Conservation (phyloP, 352 stramenopile species). For the Thalassiosira exigua region DNA sequence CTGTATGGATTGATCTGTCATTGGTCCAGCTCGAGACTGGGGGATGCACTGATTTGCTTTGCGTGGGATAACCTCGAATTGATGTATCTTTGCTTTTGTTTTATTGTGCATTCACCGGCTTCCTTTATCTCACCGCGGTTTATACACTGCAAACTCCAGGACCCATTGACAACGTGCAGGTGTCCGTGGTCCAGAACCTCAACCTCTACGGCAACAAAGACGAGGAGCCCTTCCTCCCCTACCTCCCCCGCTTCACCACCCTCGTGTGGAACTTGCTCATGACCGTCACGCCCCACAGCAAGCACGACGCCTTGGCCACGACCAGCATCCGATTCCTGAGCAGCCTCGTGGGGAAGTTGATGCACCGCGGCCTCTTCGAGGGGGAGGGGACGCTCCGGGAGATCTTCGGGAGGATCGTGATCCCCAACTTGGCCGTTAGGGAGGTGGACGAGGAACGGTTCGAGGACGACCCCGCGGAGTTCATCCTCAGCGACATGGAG, state of each 20-base stretch:
- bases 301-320: constrained; percentile 95
- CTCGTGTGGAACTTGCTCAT: constrained; percentile 87
- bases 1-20: too few relatives aligned
- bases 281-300: constrained; percentile 84
- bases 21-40: too few relatives aligned
- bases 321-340: constrained; percentile 98
- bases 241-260: constrained; percentile 92
- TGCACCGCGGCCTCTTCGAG: constrained; percentile 88
- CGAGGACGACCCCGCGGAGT: constrained; percentile 98
- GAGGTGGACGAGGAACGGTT: constrained; percentile 96
- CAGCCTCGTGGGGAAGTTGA: constrained; percentile 92
- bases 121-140: too few relatives aligned
- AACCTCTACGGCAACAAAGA: constrained; percentile 98
- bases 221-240: constrained; percentile 98
- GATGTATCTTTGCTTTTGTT: too few relatives aligned
- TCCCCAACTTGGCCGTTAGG: constrained; percentile 97
- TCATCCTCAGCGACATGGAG: constrained; percentile 98
- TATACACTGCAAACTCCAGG: too few relatives aligned
- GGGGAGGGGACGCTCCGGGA: constrained; percentile 81
- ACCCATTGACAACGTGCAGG: constrained; percentile 91
- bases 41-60: too few relatives aligned
- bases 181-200: constrained; percentile 97
- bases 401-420: constrained; percentile 95
- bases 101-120: too few relatives aligned
- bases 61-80: too few relatives aligned